Conservation (phyloP, 2,329 filamentous ascomycete genomes). For the Microsporum canis region DNA sequence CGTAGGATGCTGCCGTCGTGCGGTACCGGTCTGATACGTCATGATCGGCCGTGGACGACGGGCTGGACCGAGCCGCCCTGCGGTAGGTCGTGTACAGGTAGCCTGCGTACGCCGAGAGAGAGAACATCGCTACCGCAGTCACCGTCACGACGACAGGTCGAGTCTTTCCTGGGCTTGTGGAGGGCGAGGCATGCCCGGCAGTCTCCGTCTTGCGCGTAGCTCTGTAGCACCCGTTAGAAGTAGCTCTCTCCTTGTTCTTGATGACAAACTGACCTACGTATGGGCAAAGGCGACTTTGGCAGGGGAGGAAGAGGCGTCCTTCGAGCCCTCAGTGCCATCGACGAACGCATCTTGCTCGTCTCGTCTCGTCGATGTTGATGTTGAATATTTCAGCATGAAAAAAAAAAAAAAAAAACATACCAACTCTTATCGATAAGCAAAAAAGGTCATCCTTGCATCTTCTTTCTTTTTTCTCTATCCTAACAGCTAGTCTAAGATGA, state of each 20-base stretch:
- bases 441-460: background rate
- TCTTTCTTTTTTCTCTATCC: background rate
- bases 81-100: constrained; percentile 35
- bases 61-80: constrained; percentile 25
- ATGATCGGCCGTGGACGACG: constrained; percentile 24
- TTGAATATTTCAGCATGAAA: background rate
- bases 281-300: background rate
- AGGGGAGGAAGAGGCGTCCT: constrained; percentile 12
- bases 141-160: constrained; percentile 24
- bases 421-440: background rate
- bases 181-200: constrained; percentile 12
- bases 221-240: constrained; percentile 5
- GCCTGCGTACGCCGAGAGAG: constrained; percentile 34
- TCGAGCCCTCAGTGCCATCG: background rate
- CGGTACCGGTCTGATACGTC: constrained; percentile 40
- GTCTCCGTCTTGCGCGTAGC: constrained; percentile 12
- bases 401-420: background rate
- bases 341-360: background rate
- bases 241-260: too few species aligned
- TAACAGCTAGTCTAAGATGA: too few species aligned
- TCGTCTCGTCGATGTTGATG: background rate
- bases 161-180: constrained; percentile 11
- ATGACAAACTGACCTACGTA: background rate
- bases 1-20: constrained; percentile 32
- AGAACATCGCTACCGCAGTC: constrained; percentile 29